A percentile compares a stretch with the other conserved stretches of the same genome.
These are phyloP conservation scores for Pseudogymnoascus sp. DNA, from an alignment of 2,329 filamentous ascomycete species.

Conservation along the genomic window DNA sequence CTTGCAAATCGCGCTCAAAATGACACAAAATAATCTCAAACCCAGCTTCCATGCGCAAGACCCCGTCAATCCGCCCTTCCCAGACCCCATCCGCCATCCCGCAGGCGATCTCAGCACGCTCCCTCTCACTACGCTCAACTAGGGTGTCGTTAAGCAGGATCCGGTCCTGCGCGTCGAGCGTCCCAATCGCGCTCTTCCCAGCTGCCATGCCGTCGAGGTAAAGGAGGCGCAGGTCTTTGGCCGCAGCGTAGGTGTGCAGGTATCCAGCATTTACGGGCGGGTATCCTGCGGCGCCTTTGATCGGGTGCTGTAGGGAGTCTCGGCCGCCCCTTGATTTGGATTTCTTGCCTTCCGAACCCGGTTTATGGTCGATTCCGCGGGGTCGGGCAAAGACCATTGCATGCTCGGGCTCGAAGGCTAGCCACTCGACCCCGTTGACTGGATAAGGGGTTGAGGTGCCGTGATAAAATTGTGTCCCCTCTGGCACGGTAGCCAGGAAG, in stretches of 20 bases:
- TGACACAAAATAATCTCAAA: conserved; percentile 65
- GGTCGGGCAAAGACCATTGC: conserved; percentile 53
- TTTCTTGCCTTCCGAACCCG: not conserved
- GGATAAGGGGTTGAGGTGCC: conserved; percentile 42
- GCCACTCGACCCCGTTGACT: conserved; percentile 55
- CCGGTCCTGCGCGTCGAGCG: conserved; percentile 59
- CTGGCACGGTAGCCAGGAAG: conserved; percentile 58
- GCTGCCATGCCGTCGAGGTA: conserved; percentile 66
- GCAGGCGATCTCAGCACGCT: conserved; percentile 51
- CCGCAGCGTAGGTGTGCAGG: conserved; percentile 59
- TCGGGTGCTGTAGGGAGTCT: conserved; percentile 8
- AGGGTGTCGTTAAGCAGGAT: conserved; percentile 42
- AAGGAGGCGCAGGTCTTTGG: conserved; percentile 49
- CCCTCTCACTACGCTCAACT: conserved; percentile 32
- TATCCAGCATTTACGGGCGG: conserved; percentile 40
- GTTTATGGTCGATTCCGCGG: not conserved
- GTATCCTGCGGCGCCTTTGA: conserved; percentile 12
- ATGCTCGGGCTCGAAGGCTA: conserved; percentile 72
- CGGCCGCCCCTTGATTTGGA: not conserved
- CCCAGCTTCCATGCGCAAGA: conserved; percentile 61
- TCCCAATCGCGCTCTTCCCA: conserved; percentile 57
- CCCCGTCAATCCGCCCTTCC: conserved; percentile 50
- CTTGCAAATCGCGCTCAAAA: conserved; percentile 35
- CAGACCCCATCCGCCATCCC: conserved; percentile 37
- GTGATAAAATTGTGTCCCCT: conserved; percentile 61